These are phyloP conservation scores for Syncephalastrum racemosum DNA, from an alignment of 371 early-diverging fungal species.

Conservation along the genomic window DNA sequence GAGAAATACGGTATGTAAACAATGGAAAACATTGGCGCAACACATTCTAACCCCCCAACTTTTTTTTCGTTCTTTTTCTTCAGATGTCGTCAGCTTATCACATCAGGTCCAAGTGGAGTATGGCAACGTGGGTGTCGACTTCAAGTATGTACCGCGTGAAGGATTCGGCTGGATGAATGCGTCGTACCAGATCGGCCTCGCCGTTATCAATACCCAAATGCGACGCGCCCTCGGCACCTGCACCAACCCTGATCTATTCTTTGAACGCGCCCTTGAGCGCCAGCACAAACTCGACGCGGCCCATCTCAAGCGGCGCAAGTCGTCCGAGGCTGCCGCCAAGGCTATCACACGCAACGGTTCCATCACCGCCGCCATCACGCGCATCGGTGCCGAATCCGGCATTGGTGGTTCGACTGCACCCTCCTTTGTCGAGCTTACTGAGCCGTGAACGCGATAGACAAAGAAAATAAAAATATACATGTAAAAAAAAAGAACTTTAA, in stretches of 20 bases:
- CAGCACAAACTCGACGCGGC: constrained; percentile 19
- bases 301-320: constrained; percentile 18
- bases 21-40: no score
- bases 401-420: constrained; percentile 13
- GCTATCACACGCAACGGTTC: constrained; percentile 29
- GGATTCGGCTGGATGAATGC: constrained; percentile 99
- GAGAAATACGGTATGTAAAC: constrained; percentile 83
- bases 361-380: constrained; percentile 27
- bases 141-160: constrained; percentile 91
- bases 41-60: no score
- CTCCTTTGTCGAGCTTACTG: constrained; percentile 14
- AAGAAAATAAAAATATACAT: no score
- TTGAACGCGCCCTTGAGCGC: constrained; percentile 44
- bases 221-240: constrained; percentile 85
- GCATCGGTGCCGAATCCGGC: constrained; percentile 15
- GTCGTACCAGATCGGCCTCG: constrained; percentile 83
- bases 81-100: constrained; percentile 77
- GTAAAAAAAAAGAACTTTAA: no score
- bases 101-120: constrained; percentile 95
- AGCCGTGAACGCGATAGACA: constrained; percentile 1
- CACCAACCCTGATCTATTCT: constrained; percentile 75
- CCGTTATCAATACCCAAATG: constrained; percentile 73
- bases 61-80: no score
- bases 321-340: constrained; percentile 28
- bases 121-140: constrained; percentile 93